Conservation (phyloP, 306 rosid species). For the Quercus engelmannii region DNA sequence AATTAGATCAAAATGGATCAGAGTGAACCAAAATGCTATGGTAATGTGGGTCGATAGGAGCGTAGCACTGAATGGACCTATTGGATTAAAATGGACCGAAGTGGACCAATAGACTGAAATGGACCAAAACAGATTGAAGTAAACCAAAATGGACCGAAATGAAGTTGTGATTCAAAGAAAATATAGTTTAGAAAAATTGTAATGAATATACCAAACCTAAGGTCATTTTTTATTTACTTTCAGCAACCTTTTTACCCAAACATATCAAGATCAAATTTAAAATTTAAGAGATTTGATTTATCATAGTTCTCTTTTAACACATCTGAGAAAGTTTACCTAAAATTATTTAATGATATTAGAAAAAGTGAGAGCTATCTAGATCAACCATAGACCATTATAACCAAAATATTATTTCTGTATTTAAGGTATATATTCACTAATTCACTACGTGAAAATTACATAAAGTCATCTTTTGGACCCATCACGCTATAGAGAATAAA, state of each 20-base stretch:
- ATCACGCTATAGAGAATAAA: neutral
- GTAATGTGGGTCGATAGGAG: too few species aligned
- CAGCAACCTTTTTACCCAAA: neutral
- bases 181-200: too few species aligned
- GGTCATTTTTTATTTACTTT: neutral
- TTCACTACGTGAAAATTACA: too few species aligned
- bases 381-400: neutral
- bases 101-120: too few species aligned
- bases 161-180: too few species aligned
- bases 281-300: neutral
- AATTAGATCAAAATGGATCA: too few species aligned
- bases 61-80: too few species aligned
- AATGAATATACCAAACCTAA: neutral
- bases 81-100: too few species aligned
- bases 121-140: too few species aligned
- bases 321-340: neutral
- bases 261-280: neutral
- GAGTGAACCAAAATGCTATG: too few species aligned
- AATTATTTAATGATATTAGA: neutral
- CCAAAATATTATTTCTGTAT: neutral
- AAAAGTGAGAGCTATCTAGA: neutral
- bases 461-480: too few species aligned
- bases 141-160: too few species aligned
- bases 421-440: neutral
- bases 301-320: neutral